Base-by-base conservation (phyloP, 2,329 filamentous ascomycete species). In the Coleophoma crateriformis region DNA sequence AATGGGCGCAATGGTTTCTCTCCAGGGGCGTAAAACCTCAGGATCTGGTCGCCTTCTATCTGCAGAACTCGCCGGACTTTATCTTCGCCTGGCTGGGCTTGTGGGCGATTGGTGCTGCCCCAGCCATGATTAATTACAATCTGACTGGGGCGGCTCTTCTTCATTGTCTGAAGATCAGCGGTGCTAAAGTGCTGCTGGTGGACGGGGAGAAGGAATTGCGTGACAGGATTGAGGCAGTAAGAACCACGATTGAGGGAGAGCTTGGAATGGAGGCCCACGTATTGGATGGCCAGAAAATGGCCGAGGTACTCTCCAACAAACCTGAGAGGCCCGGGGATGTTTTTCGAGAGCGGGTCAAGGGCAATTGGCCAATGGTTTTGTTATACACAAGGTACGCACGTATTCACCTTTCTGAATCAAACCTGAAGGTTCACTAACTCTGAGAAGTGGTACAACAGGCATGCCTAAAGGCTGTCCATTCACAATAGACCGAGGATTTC, bases 121-220 rank as follows among this genome's bases (percentile, higher is more conserved):
- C 85, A 0, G 84, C 85, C 0, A 76, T 86, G 66, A 84, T 89
- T 63, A 89, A 89, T 63, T 81, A 84, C 62, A 84, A 88, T 60
- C 69, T 89, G 7, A 72, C 76, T 7, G 81, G 78, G 0, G 76
- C 83, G 54, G 78, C 83, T 1, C 65, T 89, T 54, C 59, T 87
- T 42, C 84, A 88, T 64, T 88, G 83, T 48, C 62, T 88, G 34
- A 74, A 72, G 52, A 73, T 85, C 47, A 79, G 77, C 45, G 73
- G 73, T 4, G 72, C 80, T 3, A 74, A 68, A 39, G 52, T 86
- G 35, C 61, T 87, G 3, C 61, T 87, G 1, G 77, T 84, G 8
- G 84, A 85, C 50, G 73, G 77, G 2, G 73, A 81, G 20, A 62
- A 67, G 0, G 76, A 70, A 3, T 77, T 83, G 38, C 66, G 74